Percentiles rank a stretch among this genome's conserved stretches.
These are phyloP conservation scores for Fusarium anguioides DNA, from an alignment of 2,329 filamentous ascomycete species.

Conservation along the genomic window DNA sequence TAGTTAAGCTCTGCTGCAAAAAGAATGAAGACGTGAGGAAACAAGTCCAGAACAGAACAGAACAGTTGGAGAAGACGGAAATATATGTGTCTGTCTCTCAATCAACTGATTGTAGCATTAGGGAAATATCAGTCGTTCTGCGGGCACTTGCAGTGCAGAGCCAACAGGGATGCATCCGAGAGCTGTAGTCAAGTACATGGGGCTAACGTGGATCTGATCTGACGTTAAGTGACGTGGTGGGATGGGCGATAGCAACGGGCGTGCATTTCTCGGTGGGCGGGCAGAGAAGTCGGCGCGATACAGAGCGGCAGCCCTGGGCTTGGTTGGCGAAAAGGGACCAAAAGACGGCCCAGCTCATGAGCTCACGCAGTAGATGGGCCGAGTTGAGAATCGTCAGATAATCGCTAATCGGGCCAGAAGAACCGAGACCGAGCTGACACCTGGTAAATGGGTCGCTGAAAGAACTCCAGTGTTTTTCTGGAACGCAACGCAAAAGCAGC, in stretches of 20 bases:
- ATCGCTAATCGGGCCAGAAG: slow-evolving; percentile 39
- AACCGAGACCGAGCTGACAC: slow-evolving; percentile 19
- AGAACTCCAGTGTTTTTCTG: slow-evolving; percentile 6
- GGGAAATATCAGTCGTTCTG: slow-evolving; percentile 37
- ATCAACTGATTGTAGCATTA: slow-evolving; percentile 21
- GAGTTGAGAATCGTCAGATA: slow-evolving; percentile 37
- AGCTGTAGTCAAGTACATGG: slow-evolving; percentile 37
- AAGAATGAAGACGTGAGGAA: slow-evolving; percentile 27
- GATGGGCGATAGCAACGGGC: slow-evolving; percentile 40
- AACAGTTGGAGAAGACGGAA: slow-evolving; percentile 24
- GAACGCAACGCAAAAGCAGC: slow-evolving; percentile 12
- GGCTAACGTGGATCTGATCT: slow-evolving; percentile 41
- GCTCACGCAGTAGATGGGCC: slow-evolving; percentile 37
- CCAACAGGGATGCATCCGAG: slow-evolving; percentile 32
- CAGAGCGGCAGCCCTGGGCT: slow-evolving; percentile 16
- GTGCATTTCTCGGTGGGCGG: slow-evolving; percentile 39
- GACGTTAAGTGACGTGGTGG: slow-evolving; percentile 48
- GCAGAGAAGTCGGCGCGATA: slow-evolving; percentile 40
- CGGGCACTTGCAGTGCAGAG: slow-evolving; percentile 40
- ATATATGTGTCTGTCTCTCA: slow-evolving; percentile 39
- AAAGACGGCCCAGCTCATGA: slow-evolving; percentile 31
- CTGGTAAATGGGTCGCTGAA: slow-evolving; percentile 14
- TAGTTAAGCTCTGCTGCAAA: slow-evolving; percentile 36
- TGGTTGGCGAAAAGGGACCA: slow-evolving; percentile 27
- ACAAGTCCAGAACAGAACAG: slow-evolving; percentile 14